phyloP scores from a whole-genome alignment of 768 basidiomycete species.

The Phaffia australis region DNA sequence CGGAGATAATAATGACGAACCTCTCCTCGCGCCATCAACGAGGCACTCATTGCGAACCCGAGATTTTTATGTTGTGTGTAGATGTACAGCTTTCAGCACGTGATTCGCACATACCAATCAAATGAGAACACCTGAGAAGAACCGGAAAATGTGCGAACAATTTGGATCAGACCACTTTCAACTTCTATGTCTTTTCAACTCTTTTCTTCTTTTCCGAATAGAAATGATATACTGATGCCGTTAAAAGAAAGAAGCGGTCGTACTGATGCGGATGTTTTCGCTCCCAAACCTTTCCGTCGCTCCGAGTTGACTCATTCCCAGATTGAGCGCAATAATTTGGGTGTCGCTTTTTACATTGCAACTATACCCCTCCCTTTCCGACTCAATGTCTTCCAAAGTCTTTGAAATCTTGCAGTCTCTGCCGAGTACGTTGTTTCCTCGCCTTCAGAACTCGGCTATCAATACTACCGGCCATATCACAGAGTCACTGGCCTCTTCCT shows the following conservation, averaged over 20 bases:
- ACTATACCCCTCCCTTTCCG: neutral
- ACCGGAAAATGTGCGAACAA: neutral
- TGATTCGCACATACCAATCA: too few species aligned
- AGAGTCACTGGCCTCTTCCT: neutral
- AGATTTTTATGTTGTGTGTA: too few species aligned
- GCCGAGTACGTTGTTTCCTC: neutral
- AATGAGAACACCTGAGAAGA: too few species aligned
- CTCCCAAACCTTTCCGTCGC: neutral
- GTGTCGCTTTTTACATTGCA: neutral
- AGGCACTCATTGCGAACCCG: too few species aligned
- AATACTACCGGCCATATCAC: neutral
- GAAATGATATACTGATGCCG: too few species aligned
- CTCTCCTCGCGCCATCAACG: too few species aligned
- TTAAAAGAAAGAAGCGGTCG: too few species aligned
- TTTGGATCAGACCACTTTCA: neutral
- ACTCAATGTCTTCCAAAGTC: neutral
- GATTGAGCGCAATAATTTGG: neutral
- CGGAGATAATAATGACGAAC: too few species aligned
- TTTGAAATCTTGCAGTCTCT: neutral
- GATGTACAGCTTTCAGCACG: too few species aligned
- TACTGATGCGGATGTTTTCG: too few species aligned
- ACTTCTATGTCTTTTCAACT: neutral
- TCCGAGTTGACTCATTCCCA: neutral
- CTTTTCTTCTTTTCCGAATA: neutral
- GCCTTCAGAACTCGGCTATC: neutral